phyloP scores from a whole-genome alignment of 257 asterid genomes.

The Solanum sejunctum region DNA sequence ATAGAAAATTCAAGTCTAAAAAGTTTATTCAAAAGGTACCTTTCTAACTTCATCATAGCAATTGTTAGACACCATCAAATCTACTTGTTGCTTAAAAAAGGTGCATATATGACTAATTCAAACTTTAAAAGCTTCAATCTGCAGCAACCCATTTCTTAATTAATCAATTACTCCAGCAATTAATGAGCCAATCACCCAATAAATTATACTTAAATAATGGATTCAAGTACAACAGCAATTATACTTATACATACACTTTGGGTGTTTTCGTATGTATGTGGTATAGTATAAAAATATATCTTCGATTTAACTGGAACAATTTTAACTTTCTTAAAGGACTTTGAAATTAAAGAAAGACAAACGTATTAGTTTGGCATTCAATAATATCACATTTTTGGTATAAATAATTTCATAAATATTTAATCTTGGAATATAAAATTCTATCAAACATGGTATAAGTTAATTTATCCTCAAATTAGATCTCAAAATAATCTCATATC shows the following conservation, averaged over 20 bases:
- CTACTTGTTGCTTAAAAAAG: neutral
- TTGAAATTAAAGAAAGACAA: neutral
- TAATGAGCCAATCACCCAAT: neutral
- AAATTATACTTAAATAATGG: neutral
- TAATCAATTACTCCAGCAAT: neutral
- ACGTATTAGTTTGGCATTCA: neutral
- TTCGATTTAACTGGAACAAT: neutral
- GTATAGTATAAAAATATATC: neutral
- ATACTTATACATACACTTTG: neutral
- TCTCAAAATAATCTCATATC: neutral
- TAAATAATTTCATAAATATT: neutral
- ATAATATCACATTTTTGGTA: neutral
- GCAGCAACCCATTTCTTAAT: neutral
- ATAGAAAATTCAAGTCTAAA: neutral
- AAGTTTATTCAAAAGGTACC: constrained; percentile 6
- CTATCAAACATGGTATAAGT: neutral
- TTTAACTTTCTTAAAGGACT: neutral
- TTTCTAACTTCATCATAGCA: constrained; percentile 7
- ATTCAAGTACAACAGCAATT: neutral
- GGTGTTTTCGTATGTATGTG: neutral
- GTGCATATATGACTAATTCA: constrained; percentile 16
- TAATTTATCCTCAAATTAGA: neutral
- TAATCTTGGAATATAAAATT: neutral
- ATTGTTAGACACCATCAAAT: neutral
- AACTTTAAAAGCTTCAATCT: constrained; percentile 28